These are phyloP conservation scores for Prunus mira DNA, from an alignment of 306 rosid species.

Conservation along the genomic window DNA sequence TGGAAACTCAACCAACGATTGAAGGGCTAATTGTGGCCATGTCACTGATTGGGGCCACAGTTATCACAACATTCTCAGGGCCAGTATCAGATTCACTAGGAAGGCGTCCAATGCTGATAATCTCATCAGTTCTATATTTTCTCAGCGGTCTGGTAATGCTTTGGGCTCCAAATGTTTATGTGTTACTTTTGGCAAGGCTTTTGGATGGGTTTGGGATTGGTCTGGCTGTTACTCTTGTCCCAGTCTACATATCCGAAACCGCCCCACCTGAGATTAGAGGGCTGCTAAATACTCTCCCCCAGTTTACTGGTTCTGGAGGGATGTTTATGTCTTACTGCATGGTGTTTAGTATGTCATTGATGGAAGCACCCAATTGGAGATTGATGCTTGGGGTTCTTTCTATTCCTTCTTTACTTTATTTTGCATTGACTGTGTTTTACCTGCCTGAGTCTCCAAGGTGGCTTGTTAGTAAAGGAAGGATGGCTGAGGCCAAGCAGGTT, in stretches of 20 bases:
- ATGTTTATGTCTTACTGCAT: slow-evolving; percentile 44
- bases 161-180: slow-evolving; percentile 43
- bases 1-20: slow-evolving; percentile 32
- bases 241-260: slow-evolving; percentile 42
- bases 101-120: slow-evolving; percentile 38
- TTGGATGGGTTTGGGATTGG: slow-evolving; percentile 46
- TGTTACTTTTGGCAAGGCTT: slow-evolving; percentile 31
- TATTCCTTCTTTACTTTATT: slow-evolving; percentile 32
- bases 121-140: slow-evolving; percentile 33
- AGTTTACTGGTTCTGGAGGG: slow-evolving; percentile 39
- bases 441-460: slow-evolving; percentile 47
- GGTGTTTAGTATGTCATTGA: slow-evolving; percentile 42
- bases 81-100: slow-evolving; percentile 36
- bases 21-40: slow-evolving; percentile 47
- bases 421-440: slow-evolving; percentile 26
- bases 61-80: slow-evolving; percentile 41
- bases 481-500: slow-evolving; percentile 37
- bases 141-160: slow-evolving; percentile 40
- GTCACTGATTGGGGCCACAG: slow-evolving; percentile 47
- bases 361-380: slow-evolving; percentile 38
- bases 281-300: slow-evolving; percentile 37
- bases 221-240: slow-evolving; percentile 43
- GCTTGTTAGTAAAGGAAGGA: slow-evolving; percentile 41
- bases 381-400: slow-evolving; percentile 42
- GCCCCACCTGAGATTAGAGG: slow-evolving; percentile 42